A percentile compares a stretch with the other conserved stretches of the same genome.
Evolutionary conservation across 1,139 yeast genomes (phyloP).

Genomic region (Nakaseomyces nivariensis): DNA sequence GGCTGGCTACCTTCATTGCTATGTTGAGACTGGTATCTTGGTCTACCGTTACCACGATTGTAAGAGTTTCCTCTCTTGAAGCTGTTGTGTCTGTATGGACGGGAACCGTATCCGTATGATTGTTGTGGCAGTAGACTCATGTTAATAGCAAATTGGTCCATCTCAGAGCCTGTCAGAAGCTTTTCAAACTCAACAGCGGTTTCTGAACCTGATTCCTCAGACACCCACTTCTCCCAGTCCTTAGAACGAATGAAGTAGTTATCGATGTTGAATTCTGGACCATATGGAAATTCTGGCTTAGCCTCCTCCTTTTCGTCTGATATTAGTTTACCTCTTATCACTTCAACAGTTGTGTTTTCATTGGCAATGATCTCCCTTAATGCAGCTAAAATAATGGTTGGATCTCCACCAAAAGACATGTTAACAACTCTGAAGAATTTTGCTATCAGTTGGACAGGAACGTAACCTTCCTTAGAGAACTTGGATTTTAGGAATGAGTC

Average conservation of each 20-base stretch:
- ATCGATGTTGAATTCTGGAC: conserved; percentile 3
- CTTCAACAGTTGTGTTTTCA: conserved; percentile 17
- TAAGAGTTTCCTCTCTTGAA: conserved; percentile 1
- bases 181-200: conserved; percentile 21
- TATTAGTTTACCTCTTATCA: conserved; percentile 8
- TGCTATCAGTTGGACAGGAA: conserved; percentile 19
- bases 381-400: conserved; percentile 20
- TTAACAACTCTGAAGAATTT: conserved; percentile 22
- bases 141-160: conserved; percentile 19
- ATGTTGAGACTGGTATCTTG: neutral
- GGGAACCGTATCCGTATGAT: conserved; percentile 1
- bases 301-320: neutral
- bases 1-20: neutral
- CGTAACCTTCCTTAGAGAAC: conserved; percentile 18
- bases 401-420: conserved; percentile 25
- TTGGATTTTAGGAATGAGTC: conserved; percentile 21
- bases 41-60: conserved; percentile 1
- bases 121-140: conserved; percentile 10
- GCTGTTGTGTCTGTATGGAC: neutral
- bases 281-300: neutral
- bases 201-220: conserved; percentile 3
- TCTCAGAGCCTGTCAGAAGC: conserved; percentile 13
- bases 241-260: conserved; percentile 11
- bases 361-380: conserved; percentile 20
- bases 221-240: conserved; percentile 10